Evolutionary conservation across 1,284 basidiomycete genomes (phyloP).

Genomic region (Leccinum fallax): DNA sequence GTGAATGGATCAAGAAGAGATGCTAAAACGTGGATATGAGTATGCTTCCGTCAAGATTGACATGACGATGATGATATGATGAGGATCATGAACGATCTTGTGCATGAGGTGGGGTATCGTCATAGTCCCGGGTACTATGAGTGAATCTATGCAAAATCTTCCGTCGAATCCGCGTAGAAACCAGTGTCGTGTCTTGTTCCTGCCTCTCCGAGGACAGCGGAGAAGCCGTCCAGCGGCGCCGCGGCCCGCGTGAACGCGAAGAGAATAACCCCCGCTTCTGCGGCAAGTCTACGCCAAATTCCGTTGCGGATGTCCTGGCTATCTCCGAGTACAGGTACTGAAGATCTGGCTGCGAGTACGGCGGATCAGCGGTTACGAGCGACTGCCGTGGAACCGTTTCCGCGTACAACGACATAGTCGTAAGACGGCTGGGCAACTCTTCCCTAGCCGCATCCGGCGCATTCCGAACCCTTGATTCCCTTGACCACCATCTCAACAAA

Average conservation of each 20-base stretch:
- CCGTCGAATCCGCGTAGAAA: conserved; percentile 30
- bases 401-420: conserved; percentile 29
- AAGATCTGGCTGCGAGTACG: conserved; percentile 38
- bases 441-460: conserved; percentile 44
- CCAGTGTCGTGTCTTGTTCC: conserved; percentile 19
- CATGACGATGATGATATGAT: conserved; percentile 4
- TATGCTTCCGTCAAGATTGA: conserved; percentile 23
- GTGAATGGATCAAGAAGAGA: conserved; percentile 6
- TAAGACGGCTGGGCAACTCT: conserved; percentile 29
- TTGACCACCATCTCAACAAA: conserved; percentile 49
- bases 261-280: conserved; percentile 16
- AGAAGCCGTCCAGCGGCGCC: conserved; percentile 26
- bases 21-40: conserved; percentile 12
- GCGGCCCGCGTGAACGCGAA: conserved; percentile 13
- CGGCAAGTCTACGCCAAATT: conserved; percentile 25
- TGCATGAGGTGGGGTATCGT: conserved; percentile 6
- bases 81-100: conserved; percentile 14
- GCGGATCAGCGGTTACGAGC: conserved; percentile 21
- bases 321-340: conserved; percentile 26
- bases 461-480: conserved; percentile 50
- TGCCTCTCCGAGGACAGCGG: conserved; percentile 12
- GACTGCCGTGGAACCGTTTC: conserved; percentile 12
- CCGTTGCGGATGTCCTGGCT: conserved; percentile 8
- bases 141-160: conserved; percentile 37
- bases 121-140: conserved; percentile 13